These are phyloP conservation scores for Saprolegnia diclina DNA, from an alignment of 352 stramenopile genomes.

Conservation along the genomic window DNA sequence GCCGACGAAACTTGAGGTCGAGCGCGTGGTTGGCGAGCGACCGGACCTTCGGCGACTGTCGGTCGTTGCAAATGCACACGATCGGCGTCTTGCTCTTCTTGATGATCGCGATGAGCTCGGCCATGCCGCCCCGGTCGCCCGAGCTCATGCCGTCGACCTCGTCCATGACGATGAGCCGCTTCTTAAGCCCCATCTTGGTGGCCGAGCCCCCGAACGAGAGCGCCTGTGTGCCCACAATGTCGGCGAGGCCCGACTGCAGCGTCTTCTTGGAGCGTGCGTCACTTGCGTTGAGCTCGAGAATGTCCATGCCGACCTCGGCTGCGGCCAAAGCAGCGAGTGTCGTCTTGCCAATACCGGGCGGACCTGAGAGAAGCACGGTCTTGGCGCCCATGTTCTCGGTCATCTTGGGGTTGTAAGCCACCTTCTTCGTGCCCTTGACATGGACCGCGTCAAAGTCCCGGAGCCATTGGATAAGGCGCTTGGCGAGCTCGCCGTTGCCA, in stretches of 20 bases:
- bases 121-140: conserved; percentile 94
- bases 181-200: conserved; percentile 47
- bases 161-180: conserved; percentile 98
- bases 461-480: conserved; percentile 84
- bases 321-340: conserved; percentile 93
- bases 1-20: conserved; percentile 92
- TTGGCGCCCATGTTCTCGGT: conserved; percentile 88
- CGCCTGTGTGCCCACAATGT: conserved; percentile 90
- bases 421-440: conserved; percentile 77
- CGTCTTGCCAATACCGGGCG: conserved; percentile 95
- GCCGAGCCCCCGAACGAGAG: conserved; percentile 76
- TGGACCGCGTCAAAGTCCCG: conserved; percentile 75
- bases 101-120: conserved; percentile 98
- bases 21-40: conserved; percentile 97
- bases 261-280: conserved; percentile 97
- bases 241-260: conserved; percentile 85
- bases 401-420: conserved; percentile 64
- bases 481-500: conserved; percentile 87
- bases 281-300: conserved; percentile 96
- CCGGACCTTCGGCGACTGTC: conserved; percentile 92
- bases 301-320: conserved; percentile 88
- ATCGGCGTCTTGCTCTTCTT: conserved; percentile 98
- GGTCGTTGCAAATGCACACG: conserved; percentile 99
- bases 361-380: conserved; percentile 93
- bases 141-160: conserved; percentile 99